phyloP scores from a whole-genome alignment of 2,329 filamentous ascomycete genomes.

The Calycina herbarum region DNA sequence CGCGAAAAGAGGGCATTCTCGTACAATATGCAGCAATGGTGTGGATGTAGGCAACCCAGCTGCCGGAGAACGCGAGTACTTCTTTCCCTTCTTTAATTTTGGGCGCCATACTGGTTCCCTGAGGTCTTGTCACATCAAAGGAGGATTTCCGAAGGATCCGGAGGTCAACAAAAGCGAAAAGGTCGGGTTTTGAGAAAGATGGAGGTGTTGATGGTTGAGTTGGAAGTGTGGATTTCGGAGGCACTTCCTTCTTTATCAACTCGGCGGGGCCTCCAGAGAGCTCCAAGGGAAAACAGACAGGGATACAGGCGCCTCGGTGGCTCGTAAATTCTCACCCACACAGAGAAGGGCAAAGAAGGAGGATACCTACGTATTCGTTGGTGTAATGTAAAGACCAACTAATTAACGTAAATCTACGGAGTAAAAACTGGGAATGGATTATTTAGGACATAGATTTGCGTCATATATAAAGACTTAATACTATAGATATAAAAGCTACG shows the following conservation, averaged over 20 bases:
- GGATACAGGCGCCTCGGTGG: too few relatives aligned
- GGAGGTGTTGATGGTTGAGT: not conserved
- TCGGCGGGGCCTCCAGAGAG: too few relatives aligned
- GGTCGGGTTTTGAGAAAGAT: not conserved
- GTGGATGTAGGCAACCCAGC: conserved; percentile 88
- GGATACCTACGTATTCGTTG: too few relatives aligned
- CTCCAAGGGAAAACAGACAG: too few relatives aligned
- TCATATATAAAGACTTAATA: too few relatives aligned
- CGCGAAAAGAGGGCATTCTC: conserved; percentile 34
- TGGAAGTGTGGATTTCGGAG: not conserved
- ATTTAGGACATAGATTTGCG: too few relatives aligned
- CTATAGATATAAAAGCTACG: too few relatives aligned
- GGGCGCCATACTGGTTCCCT: conserved; percentile 39
- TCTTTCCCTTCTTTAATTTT: conserved; percentile 65
- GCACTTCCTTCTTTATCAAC: not conserved
- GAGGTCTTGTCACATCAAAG: conserved; percentile 32
- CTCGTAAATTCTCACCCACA: too few relatives aligned
- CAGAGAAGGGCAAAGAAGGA: too few relatives aligned
- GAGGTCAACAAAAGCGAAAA: not conserved
- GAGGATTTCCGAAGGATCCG: conserved; percentile 32
- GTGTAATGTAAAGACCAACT: too few relatives aligned
- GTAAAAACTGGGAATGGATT: too few relatives aligned
- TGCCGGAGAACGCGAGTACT: conserved; percentile 70
- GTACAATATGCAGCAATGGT: conserved; percentile 79
- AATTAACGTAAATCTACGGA: too few relatives aligned